Evolutionary conservation across 257 asterid species (phyloP).

Genomic region (Fraxinus cuspidata): DNA sequence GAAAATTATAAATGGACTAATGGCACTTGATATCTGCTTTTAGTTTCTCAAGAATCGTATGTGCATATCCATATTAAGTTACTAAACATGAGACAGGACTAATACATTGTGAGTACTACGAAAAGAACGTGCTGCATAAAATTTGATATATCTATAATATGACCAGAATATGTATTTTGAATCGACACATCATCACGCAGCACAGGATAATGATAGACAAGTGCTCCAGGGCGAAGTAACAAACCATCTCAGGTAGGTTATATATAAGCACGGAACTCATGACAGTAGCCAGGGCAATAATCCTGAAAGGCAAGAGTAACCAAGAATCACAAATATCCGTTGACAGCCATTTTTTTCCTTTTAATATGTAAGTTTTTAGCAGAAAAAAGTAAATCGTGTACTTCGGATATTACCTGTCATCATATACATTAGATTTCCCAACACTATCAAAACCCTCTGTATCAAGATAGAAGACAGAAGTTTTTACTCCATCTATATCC

Average conservation of each 20-base stretch:
- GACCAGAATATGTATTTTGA: not conserved
- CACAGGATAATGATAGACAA: slow-evolving; percentile 11
- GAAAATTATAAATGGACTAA: not conserved
- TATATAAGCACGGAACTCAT: slow-evolving; percentile 94
- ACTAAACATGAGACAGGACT: not conserved
- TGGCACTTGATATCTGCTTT: not conserved
- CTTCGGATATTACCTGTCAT: slow-evolving; percentile 68
- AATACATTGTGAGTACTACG: not conserved
- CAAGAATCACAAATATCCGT: slow-evolving; percentile 18
- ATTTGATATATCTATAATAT: not conserved
- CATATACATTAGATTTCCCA: slow-evolving; percentile 97
- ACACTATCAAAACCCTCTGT: slow-evolving; percentile 98
- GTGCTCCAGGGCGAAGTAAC: slow-evolving; percentile 37
- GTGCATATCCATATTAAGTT: not conserved
- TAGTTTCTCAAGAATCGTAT: not conserved
- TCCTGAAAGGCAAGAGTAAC: slow-evolving; percentile 48
- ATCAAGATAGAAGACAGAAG: slow-evolving; percentile 90
- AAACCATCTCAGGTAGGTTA: slow-evolving; percentile 96
- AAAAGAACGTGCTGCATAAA: not conserved
- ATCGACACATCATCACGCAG: not conserved
- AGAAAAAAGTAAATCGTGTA: not conserved
- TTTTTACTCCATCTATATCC: slow-evolving; percentile 74
- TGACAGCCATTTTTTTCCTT: slow-evolving; percentile 1
- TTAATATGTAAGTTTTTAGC: not conserved
- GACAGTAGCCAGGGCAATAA: slow-evolving; percentile 89